phyloP scores from a whole-genome alignment of 768 basidiomycete genomes.

The Arthromyces matolae region DNA sequence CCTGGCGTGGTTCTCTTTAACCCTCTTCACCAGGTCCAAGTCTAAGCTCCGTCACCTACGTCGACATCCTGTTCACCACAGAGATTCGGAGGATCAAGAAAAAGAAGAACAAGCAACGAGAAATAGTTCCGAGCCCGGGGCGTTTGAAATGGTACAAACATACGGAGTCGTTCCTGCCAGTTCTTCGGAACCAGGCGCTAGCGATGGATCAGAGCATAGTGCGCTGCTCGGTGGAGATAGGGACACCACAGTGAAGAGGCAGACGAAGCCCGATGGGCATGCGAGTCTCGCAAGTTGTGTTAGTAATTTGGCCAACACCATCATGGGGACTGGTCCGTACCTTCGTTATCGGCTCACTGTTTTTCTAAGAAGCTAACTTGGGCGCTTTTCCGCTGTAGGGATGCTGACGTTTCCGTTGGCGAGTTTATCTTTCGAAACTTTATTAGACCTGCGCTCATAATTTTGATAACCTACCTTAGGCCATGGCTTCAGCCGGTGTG shows the following conservation, averaged over 20 bases:
- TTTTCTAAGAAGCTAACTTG: not conserved
- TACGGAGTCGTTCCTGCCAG: conserved; percentile 56
- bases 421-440: conserved; percentile 15
- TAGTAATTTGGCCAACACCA: conserved; percentile 84
- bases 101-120: conserved; percentile 20
- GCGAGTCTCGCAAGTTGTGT: conserved; percentile 67
- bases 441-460: not conserved
- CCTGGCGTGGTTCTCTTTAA: conserved; percentile 21
- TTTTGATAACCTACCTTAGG: conserved; percentile 37
- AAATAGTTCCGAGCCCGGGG: conserved; percentile 8
- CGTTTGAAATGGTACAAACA: conserved; percentile 63
- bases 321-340: conserved; percentile 80
- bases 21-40: not conserved
- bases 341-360: not conserved
- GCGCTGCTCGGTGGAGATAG: conserved; percentile 54
- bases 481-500: conserved; percentile 86
- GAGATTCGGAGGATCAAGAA: conserved; percentile 1
- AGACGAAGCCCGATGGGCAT: conserved; percentile 50
- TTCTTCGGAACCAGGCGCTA: conserved; percentile 26
- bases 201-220: conserved; percentile 45
- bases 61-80: too few species aligned
- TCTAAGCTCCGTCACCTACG: too few species aligned
- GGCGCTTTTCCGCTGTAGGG: conserved; percentile 38
- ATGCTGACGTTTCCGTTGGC: conserved; percentile 90
- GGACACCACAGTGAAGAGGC: conserved; percentile 17